phyloP scores from a whole-genome alignment of 1,139 yeast genomes.

The Suhomyces taliae region DNA sequence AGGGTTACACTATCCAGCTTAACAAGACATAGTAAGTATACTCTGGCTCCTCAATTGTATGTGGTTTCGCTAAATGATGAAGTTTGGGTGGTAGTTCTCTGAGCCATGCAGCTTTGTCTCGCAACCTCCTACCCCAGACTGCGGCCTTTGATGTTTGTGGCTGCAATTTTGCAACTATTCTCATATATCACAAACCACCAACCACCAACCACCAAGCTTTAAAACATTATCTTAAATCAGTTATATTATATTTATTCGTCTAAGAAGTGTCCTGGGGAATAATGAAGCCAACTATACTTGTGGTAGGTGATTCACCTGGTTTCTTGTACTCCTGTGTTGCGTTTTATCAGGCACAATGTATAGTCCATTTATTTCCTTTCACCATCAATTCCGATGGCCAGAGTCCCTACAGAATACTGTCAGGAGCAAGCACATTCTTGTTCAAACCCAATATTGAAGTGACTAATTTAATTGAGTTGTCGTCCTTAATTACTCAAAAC shows the following conservation, averaged over 20 bases:
- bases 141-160: background rate
- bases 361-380: slow-evolving; percentile 12
- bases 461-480: slow-evolving; percentile 7
- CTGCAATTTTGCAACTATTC: background rate
- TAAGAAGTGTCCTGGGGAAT: background rate
- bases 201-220: background rate
- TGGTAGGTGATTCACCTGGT: slow-evolving; percentile 13
- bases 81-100: no score
- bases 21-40: no score
- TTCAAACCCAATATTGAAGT: background rate
- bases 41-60: no score
- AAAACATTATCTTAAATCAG: background rate
- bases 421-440: background rate
- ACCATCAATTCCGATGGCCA: background rate
- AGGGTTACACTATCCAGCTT: no score
- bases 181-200: background rate
- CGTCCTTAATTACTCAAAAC: background rate
- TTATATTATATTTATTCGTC: background rate
- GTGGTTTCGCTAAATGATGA: no score
- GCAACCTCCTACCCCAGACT: background rate
- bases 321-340: slow-evolving; percentile 6
- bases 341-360: slow-evolving; percentile 5
- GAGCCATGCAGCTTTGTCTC: no score
- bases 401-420: background rate
- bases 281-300: slow-evolving; percentile 5